Conservation (phyloP, 176 grass and related monocot species). For the Paspalum notatum region DNA sequence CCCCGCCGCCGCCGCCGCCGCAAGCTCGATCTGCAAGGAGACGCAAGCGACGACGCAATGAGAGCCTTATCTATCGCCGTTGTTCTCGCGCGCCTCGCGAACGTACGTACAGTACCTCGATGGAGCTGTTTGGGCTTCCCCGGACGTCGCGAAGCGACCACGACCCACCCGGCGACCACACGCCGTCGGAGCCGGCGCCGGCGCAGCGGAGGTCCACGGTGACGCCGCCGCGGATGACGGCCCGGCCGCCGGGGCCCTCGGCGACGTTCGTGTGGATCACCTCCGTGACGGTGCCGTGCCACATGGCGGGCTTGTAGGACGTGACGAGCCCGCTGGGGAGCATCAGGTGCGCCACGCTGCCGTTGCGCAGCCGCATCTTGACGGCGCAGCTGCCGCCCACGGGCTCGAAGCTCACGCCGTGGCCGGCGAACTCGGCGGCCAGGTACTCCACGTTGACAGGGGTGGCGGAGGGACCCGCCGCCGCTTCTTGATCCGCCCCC, state of each 20-base stretch:
- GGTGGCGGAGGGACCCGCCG: conserved; percentile 19
- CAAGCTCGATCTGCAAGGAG: conserved; percentile 53
- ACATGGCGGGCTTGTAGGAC: conserved; percentile 85
- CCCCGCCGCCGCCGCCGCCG: conserved; percentile 49
- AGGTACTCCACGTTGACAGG: conserved; percentile 68
- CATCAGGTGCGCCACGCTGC: conserved; percentile 68
- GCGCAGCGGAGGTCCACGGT: conserved; percentile 52
- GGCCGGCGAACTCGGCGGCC: conserved; percentile 73
- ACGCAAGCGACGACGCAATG: not conserved
- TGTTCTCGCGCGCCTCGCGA: too few species aligned
- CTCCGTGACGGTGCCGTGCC: conserved; percentile 69
- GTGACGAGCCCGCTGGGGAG: conserved; percentile 84
- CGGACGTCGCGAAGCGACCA: conserved; percentile 70
- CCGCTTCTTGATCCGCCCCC: not conserved
- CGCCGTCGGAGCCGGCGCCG: not conserved
- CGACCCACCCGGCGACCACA: conserved; percentile 43
- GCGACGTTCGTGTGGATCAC: conserved; percentile 71
- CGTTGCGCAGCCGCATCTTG: conserved; percentile 69
- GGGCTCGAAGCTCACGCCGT: conserved; percentile 70
- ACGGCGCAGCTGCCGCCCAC: conserved; percentile 61
- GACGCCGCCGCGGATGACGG: conserved; percentile 66
- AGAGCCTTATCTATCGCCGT: too few species aligned
- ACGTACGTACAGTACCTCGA: conserved; percentile 42
- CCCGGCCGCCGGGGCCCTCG: conserved; percentile 16
- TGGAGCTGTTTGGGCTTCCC: conserved; percentile 54